Evolutionary conservation across 2,329 filamentous ascomycete species (phyloP), one percentile per base, ranked within the genome.

Genomic region (Pseudogymnoascus pannorum): DNA sequence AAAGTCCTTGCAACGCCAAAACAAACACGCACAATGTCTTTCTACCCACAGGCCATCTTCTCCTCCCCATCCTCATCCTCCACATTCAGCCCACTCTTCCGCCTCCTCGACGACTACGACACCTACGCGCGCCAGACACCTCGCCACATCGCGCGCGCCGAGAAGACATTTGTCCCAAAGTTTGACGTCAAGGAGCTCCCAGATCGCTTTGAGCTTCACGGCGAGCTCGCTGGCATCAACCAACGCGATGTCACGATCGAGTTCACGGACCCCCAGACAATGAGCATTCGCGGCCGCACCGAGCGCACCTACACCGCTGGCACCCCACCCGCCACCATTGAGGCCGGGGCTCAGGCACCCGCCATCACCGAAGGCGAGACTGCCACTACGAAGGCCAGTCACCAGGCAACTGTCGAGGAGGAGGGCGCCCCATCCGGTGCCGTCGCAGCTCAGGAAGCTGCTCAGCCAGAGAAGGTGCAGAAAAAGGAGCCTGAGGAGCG

Each of bases 131-230:
- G 75, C 57, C 33, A 60, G 2, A 8, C 58, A 59, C 66, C 31
- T 54, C 64, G 16, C 58, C 64, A 61, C 60, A 60, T 20, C 62
- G 42, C 48, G 60, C 59, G 20, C 64, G 65, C 33, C 58, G 61
- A 24, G n/a, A 58, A 60, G 33, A 61, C 81, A 70, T 92, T 91
- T 81, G 82, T 83, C 63, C 89, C 89, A 59, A 86, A 84, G 74
- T 93, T 93, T 70, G 89, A 92, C 69, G 79, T 92, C 63, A 85
- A 83, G 70, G 89, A 93, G 77, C 84, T 81, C 8, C 81, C 82
- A 64, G 75, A 83, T 6, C 74, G 78, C 64, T 93, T 91, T 70
- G 86, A 92, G 75, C 86, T 93, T 22, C 85, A 91, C 70, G 89
- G 89, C 68, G 89, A 93, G 75, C 82, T 93, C 6, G 86, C 89